Evolutionary conservation across 2,329 filamentous ascomycete genomes (phyloP), one percentile per base, ranked within the genome.

Genomic region (Monosporascus sp.): DNA sequence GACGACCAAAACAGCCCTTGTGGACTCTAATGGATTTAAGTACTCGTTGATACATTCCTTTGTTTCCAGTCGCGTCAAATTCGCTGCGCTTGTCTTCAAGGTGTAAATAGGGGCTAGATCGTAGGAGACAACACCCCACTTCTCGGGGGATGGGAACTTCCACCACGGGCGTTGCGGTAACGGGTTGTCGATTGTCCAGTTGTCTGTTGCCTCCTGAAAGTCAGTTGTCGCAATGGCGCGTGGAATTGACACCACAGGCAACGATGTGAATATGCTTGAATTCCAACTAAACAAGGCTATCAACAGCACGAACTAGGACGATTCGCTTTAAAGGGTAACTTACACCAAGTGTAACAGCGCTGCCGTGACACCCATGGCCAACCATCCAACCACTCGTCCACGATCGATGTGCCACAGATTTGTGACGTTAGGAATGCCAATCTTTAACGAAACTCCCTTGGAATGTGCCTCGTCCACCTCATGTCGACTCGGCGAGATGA

Each of bases 401-500:
- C 47, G 47, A 18, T 50, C n/a, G 15, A 53, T 39, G 27, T 50
- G 22, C n/a, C 47, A 35, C 22, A 53, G 27, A 44, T 53, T 53
- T 24, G 38, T 50, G 17, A 53, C 20, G 20, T 37, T 50, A 14
- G 52, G 47, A 15, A 53, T 43, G 25, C 47, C 52, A 39, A 53
- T 53, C 22, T 45, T 31, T 43, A 50, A 39, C 2, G 31, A 53
- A 8, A 20, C 17, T 17, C 47, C 47, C 25, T 46, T 25, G 4
- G 39, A 20, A 39, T 50, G 41, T 14, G 48, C 52, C 27, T 39
- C 39, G 39, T 53, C 52, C 14, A 53, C 50, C 31, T 53, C 52
- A n/a, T 25, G n/a, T 39, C 52, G 52, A 2, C 37, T 17, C 5
- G 52, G 47, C n/a, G 52, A 27, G 20, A 41, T 35, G n/a, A 53